These are phyloP conservation scores for Urtica urens DNA, from an alignment of 306 rosid species.

Conservation along the genomic window DNA sequence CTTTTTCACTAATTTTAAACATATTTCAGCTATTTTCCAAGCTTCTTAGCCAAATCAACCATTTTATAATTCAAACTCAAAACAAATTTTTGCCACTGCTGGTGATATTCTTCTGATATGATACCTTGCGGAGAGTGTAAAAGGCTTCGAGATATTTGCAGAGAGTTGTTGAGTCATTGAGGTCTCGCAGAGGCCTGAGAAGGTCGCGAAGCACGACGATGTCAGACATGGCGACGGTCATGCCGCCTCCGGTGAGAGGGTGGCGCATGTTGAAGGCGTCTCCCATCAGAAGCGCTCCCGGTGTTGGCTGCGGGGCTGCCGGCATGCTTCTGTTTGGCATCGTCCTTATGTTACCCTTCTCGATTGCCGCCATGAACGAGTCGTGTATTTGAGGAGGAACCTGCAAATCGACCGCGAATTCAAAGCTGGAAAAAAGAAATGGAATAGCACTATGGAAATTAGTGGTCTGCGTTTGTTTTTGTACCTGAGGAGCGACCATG, in stretches of 20 bases:
- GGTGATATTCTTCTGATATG: no score
- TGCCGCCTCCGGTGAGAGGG: conserved; percentile 93
- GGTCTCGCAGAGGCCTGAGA: conserved; percentile 61
- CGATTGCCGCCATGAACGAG: conserved; percentile 70
- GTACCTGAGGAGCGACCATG: conserved; percentile 82
- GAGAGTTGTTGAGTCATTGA: conserved; percentile 64
- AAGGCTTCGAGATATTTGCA: conserved; percentile 85
- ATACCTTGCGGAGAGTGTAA: conserved; percentile 83
- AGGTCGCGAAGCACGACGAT: conserved; percentile 79
- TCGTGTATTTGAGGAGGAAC: conserved; percentile 60
- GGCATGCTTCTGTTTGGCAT: conserved; percentile 99
- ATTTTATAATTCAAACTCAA: no score
- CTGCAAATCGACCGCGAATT: conserved; percentile 30
- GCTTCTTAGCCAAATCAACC: no score
- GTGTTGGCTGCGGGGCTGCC: conserved; percentile 82
- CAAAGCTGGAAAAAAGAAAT: neutral
- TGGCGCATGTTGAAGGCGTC: conserved; percentile 99
- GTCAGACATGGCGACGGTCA: conserved; percentile 92
- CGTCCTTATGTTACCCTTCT: conserved; percentile 71
- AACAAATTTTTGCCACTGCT: no score
- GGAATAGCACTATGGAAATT: no score
- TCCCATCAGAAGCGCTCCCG: conserved; percentile 90
- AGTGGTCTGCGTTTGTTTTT: no score
- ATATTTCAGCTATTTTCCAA: no score
- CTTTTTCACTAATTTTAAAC: no score